These are phyloP conservation scores for Diaporthe eres DNA, from an alignment of 2,329 filamentous ascomycete genomes.

Conservation along the genomic window DNA sequence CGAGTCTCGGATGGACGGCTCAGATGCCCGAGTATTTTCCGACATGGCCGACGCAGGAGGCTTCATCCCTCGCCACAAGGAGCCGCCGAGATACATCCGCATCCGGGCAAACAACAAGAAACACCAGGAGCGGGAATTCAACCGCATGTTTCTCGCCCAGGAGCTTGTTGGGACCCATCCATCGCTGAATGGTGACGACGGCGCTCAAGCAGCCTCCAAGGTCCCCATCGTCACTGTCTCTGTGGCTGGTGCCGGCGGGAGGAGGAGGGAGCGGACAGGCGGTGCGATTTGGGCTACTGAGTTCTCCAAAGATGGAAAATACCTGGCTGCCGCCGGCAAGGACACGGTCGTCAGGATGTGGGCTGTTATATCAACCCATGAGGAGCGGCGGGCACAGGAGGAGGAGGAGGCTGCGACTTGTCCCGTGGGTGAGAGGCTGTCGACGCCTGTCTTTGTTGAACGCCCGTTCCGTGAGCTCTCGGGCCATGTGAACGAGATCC, in stretches of 20 bases:
- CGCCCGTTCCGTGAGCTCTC: conserved; percentile 84
- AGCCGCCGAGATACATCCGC: conserved; percentile 91
- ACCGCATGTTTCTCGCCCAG: conserved; percentile 91
- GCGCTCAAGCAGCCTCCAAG: conserved; percentile 39
- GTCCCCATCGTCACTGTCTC: conserved; percentile 48
- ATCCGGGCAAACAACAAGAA: conserved; percentile 87
- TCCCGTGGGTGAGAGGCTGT: conserved; percentile 74
- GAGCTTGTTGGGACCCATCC: conserved; percentile 78
- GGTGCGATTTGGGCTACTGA: conserved; percentile 92
- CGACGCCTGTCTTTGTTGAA: conserved; percentile 89
- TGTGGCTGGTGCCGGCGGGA: conserved; percentile 53
- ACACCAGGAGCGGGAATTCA: conserved; percentile 76
- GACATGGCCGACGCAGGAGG: conserved; percentile 79
- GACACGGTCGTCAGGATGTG: conserved; percentile 90
- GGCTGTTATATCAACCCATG: conserved; percentile 85
- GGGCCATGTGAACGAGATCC: conserved; percentile 86
- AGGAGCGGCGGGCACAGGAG: conserved; percentile 83
- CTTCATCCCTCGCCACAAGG: conserved; percentile 88
- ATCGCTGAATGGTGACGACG: conserved; percentile 47
- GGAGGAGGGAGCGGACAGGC: conserved; percentile 59
- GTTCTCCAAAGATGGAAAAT: conserved; percentile 93
- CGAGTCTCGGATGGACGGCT: conserved; percentile 79
- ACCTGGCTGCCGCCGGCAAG: conserved; percentile 91
- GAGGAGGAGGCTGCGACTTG: conserved; percentile 70
- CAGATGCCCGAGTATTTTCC: conserved; percentile 86